Evolutionary conservation across 139 green algal genomes (phyloP).

Genomic region (Tetraselmis chui): DNA sequence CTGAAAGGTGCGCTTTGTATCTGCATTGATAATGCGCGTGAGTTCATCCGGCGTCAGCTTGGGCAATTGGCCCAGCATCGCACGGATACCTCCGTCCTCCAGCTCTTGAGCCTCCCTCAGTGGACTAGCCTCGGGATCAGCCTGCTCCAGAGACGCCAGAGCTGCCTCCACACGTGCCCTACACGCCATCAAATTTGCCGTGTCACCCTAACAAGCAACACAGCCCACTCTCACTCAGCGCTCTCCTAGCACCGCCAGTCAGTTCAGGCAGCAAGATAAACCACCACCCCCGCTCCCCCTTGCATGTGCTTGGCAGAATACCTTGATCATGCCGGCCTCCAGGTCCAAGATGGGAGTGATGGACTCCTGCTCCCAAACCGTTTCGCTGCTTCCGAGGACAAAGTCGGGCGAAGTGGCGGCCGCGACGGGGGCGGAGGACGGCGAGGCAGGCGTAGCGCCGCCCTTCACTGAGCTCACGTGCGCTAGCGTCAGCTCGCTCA

Average conservation of each 20-base stretch:
- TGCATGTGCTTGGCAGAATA: too few species aligned
- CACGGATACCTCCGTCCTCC: neutral
- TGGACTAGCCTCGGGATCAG: neutral
- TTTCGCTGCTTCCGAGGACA: neutral
- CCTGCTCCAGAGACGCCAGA: neutral
- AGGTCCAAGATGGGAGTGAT: neutral
- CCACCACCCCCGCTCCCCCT: too few species aligned
- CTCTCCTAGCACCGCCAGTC: too few species aligned
- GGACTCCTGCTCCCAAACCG: neutral
- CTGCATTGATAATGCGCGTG: neutral
- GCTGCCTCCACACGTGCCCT: neutral
- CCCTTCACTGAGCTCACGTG: neutral
- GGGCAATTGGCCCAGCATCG: neutral
- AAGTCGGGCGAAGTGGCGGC: neutral
- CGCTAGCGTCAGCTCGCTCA: neutral
- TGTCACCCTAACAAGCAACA: neutral
- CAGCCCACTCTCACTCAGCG: too few species aligned
- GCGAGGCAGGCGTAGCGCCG: neutral
- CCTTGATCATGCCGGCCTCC: neutral
- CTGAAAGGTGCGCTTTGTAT: neutral
- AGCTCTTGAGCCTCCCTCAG: neutral
- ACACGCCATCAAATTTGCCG: neutral
- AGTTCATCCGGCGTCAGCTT: neutral
- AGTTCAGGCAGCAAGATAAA: too few species aligned
- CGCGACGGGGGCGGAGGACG: too few species aligned